Conservation (phyloP, 257 asterid species). For the Nicotiana otophora region DNA sequence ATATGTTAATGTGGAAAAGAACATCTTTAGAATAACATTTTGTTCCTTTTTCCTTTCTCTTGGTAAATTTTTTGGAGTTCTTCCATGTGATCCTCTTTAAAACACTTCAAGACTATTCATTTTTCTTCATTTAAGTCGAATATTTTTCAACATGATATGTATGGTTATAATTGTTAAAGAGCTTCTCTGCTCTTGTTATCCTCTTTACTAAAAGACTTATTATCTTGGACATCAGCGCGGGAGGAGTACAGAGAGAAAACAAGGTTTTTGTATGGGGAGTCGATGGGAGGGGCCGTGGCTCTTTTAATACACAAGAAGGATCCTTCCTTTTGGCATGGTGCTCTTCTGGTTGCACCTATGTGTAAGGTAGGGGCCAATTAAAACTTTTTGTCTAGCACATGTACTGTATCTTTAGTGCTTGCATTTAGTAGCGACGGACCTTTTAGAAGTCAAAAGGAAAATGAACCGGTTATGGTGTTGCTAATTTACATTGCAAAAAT, state of each 20-base stretch:
- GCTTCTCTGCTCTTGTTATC: neutral
- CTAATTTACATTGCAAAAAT: neutral
- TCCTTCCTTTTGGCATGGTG: conserved; percentile 82
- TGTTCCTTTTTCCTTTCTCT: neutral
- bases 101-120: neutral
- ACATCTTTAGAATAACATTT: neutral
- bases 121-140: neutral
- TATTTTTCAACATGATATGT: neutral
- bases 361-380: conserved; percentile 52
- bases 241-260: conserved; percentile 57
- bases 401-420: neutral
- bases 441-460: neutral
- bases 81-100: neutral
- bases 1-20: neutral
- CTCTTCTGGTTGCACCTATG: conserved; percentile 92
- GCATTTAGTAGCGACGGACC: neutral
- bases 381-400: neutral
- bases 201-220: neutral
- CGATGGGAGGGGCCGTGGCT: conserved; percentile 98
- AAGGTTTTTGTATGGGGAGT: conserved; percentile 85
- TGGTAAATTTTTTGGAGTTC: neutral
- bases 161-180: neutral
- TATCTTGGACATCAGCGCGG: conserved; percentile 39
- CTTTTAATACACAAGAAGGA: conserved; percentile 68
- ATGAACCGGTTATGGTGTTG: neutral